Conservation (phyloP, 2,329 filamentous ascomycete species). For the Aspergillus arachidicola region DNA sequence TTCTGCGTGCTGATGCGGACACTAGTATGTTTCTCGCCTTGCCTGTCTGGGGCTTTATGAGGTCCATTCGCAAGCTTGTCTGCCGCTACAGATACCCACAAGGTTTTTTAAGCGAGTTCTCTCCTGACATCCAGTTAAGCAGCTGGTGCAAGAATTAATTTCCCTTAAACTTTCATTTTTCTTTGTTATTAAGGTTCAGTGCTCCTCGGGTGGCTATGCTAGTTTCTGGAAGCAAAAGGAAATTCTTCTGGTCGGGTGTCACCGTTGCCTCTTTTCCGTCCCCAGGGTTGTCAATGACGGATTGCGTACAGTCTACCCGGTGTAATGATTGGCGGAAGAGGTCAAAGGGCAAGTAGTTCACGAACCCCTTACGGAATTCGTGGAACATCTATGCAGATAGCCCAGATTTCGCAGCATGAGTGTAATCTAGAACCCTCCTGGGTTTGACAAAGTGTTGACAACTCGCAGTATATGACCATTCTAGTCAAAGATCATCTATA, state of each 20-base stretch:
- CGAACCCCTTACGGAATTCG: not conserved
- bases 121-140: no score
- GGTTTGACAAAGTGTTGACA: no score
- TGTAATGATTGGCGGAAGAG: not conserved
- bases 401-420: not conserved
- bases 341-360: not conserved
- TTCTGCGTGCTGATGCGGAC: not conserved
- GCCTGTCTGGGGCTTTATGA: not conserved
- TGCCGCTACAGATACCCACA: no score
- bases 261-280: not conserved
- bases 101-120: no score
- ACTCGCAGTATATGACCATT: no score
- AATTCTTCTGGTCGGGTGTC: not conserved
- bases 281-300: not conserved
- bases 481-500: no score
- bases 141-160: no score
- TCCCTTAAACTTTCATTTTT: not conserved
- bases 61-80: not conserved
- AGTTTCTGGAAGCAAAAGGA: not conserved
- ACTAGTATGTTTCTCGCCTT: not conserved
- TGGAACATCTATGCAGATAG: not conserved
- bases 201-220: not conserved
- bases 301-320: not conserved
- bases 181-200: not conserved
- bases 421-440: not conserved